Base-by-base conservation (phyloP, 2,329 filamentous ascomycete genomes). In the Trichoderma koningii region DNA sequence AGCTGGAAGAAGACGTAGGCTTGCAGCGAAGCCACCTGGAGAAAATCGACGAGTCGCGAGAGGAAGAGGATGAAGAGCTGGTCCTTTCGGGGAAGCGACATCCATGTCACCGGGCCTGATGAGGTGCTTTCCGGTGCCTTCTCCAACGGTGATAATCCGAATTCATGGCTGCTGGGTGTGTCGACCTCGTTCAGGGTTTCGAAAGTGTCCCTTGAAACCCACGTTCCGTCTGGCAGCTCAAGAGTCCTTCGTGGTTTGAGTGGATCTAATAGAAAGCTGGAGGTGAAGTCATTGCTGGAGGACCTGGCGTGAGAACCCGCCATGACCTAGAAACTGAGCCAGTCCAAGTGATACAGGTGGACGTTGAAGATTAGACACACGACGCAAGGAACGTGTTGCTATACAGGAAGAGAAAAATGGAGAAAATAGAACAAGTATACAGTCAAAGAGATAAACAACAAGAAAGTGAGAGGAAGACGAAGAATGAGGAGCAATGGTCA, bases 61-160 rank as follows among this genome's bases (percentile, higher is more conserved):
- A 92, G 78, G 12, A 89, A 90, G 23, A 93, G 77, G 60, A 93
- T 87, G 41, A 85, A 77, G 7, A 93, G 81, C 73, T 93, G 89
- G 66, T 85, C 82, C 74, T 91, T 93, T 53, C 86, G 82, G 2
- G 90, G 90, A 0, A 93, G 79, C 1, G 87, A 86, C 63, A 81
- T 79, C 90, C 90, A 93, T 68, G 87, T 86, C 48, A 90, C 85
- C 9, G 52, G 34, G n/a, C 52, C 61, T 5, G 52, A 48, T 0
- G 52, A 14, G 14, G 12, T 6, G 23, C 55, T 56, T 19, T 41
- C 60, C 17, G 28, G 61, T 23, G 45, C 12, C 30, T 64, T 55
- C 0, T 56, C 61, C 52, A 38, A 50, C 3, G 42, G 60, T 10
- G 61, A 42, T 9, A 23, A 47, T 6, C 53, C 50, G 7, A 38